Base-by-base conservation (phyloP, 1,139 yeast species). In the Kodamaea ohmeri region DNA sequence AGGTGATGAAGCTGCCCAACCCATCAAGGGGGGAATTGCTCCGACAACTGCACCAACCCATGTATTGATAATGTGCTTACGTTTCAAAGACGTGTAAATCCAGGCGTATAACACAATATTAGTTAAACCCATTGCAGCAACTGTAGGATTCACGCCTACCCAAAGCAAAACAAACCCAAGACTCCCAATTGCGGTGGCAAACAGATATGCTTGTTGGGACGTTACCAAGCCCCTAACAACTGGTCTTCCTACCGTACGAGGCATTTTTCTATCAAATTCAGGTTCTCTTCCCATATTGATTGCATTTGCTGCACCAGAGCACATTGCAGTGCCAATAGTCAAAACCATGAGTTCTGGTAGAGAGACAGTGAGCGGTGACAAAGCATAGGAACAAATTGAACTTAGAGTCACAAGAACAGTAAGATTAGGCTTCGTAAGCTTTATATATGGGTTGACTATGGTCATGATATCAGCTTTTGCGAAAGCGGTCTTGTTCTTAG, bases 21-120 rank as follows among this genome's bases (percentile, higher is more conserved):
- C 99, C 99, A 92, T 92, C 38, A 94, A 71, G 22, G 99, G 99
- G 1, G 99, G 98, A 29, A 92, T 85, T 0, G 97, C 97, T 3
- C 99, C 99, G 2, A 94, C 98, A 7, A 94, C 58, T 1, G 98
- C 98, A 16, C 99, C 99, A 1, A 92, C 94, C 99, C 99, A 92
- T 1, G 99, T 92, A 60, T 92, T 92, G 32, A 85, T 58, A 36
- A 92, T 92, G 14, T 88, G 81, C 46, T 72, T 78, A 39, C 99
- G 73, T 56, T 92, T 92, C 56, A 94, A 67, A 0, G 97, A 84
- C 0, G 99, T 92, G 63, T 92, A 92, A 1, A 83, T 63, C 83
- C 97, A 90, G 0, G 94, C 80, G 55, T 92, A 92, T 13, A 92
- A 72, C 1, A 77, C 78, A 36, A 94, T 87, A 56, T 92, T 92